Percentiles rank a stretch among this genome's conserved stretches.
phyloP scores from a whole-genome alignment of 2,329 filamentous ascomycete genomes.

The Alternaria incomplexa region DNA sequence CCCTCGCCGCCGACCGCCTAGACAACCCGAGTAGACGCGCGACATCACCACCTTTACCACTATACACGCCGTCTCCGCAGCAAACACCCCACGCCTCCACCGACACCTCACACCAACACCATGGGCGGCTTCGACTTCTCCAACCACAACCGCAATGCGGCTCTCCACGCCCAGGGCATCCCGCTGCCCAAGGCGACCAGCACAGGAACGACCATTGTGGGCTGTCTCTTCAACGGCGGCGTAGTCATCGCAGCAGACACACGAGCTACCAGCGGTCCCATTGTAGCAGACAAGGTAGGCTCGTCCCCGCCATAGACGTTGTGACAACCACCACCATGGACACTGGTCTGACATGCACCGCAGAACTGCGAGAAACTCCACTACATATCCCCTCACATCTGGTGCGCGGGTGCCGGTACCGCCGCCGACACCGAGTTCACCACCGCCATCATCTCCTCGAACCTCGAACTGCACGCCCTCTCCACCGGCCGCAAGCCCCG shows the following conservation, averaged over 20 bases:
- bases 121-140: conserved; percentile 88
- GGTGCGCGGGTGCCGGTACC: conserved; percentile 97
- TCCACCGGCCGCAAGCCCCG: conserved; percentile 96
- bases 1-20: conserved; percentile 6
- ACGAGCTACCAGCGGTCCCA: conserved; percentile 93
- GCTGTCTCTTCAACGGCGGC: conserved; percentile 93
- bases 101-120: conserved; percentile 43
- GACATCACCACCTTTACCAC: neutral
- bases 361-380: conserved; percentile 99
- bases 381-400: conserved; percentile 98
- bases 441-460: conserved; percentile 96
- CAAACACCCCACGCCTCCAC: neutral
- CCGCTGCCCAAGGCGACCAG: conserved; percentile 97
- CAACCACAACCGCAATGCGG: conserved; percentile 99
- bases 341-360: conserved; percentile 12
- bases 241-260: conserved; percentile 99
- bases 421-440: conserved; percentile 99
- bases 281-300: conserved; percentile 92
- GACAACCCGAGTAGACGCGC: neutral
- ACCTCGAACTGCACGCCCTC: conserved; percentile 95
- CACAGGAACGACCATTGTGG: conserved; percentile 98
- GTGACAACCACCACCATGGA: neutral
- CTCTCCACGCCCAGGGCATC: conserved; percentile 90
- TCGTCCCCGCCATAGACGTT: neutral
- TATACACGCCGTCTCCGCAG: neutral